phyloP scores from a whole-genome alignment of 108 stramenopile species.

The Skeletonema tropicum region DNA sequence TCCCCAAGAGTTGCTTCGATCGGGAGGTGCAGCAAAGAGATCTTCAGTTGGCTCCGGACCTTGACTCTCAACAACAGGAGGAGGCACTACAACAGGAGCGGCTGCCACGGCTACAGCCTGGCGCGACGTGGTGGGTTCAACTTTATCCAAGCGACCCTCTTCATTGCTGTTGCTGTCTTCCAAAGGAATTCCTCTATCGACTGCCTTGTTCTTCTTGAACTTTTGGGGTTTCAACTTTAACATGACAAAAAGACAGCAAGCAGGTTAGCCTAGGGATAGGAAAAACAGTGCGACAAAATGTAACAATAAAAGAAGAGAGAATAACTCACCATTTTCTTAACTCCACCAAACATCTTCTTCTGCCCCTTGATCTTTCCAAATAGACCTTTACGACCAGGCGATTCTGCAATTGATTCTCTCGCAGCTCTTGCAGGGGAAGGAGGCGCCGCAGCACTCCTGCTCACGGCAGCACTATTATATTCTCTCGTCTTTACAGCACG shows the following conservation, averaged over 20 bases:
- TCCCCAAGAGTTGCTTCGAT: constrained; percentile 12
- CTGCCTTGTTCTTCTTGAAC: not conserved
- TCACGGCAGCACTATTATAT: not conserved
- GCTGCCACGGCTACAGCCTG: not conserved
- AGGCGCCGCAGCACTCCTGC: not conserved
- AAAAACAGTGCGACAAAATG: not conserved
- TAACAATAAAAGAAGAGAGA: not conserved
- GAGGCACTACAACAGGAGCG: not conserved
- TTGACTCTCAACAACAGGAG: not conserved
- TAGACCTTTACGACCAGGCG: constrained; percentile 15
- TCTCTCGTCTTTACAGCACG: not conserved
- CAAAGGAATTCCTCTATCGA: constrained; percentile 4
- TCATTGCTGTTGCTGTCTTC: not conserved
- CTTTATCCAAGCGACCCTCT: not conserved
- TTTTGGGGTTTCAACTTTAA: not conserved
- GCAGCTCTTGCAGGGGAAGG: not conserved
- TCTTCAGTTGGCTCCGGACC: not conserved
- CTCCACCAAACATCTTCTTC: constrained; percentile 1
- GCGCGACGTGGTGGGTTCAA: not conserved
- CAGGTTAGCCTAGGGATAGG: not conserved
- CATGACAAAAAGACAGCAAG: not conserved
- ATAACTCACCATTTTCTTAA: constrained; percentile 1
- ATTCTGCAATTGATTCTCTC: constrained; percentile 13
- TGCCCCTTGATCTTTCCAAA: constrained; percentile 19
- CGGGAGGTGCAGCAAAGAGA: constrained; percentile 1